Percentiles rank a stretch among this genome's conserved stretches.
Conservation (phyloP, 2,329 filamentous ascomycete species). For the Apiospora kogelbergensis region DNA sequence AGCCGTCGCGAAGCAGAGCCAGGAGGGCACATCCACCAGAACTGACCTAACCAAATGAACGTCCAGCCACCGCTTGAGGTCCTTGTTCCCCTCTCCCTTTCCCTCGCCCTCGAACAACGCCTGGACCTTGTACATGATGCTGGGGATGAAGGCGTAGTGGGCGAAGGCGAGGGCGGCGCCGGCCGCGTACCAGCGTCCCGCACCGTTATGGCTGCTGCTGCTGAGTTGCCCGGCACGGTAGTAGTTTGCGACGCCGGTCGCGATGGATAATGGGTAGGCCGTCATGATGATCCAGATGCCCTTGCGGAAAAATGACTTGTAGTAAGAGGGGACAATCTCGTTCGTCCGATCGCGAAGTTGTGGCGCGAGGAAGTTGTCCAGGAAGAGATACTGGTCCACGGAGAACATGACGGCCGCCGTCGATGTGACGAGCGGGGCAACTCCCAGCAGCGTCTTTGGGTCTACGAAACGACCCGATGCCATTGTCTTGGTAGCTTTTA, state of each 20-base stretch:
- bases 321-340: conserved; percentile 43
- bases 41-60: conserved; percentile 28
- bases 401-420: conserved; percentile 46
- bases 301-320: conserved; percentile 37
- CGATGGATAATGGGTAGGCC: conserved; percentile 27
- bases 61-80: conserved; percentile 28
- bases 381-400: conserved; percentile 44
- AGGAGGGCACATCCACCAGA: conserved; percentile 30
- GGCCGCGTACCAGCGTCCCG: conserved; percentile 29
- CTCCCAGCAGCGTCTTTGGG: conserved; percentile 38
- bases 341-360: conserved; percentile 31
- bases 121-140: conserved; percentile 28
- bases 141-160: conserved; percentile 33
- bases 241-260: conserved; percentile 27
- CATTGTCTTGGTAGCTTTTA: conserved; percentile 26
- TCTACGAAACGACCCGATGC: conserved; percentile 39
- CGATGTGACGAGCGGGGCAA: conserved; percentile 46
- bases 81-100: conserved; percentile 23
- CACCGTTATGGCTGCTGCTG: conserved; percentile 16
- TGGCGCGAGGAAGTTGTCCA: conserved; percentile 34
- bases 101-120: conserved; percentile 26
- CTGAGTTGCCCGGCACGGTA: conserved; percentile 11
- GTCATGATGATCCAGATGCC: conserved; percentile 28
- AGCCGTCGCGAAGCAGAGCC: conserved; percentile 30
- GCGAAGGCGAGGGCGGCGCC: conserved; percentile 26